Evolutionary conservation across 2,329 filamentous ascomycete genomes (phyloP).

Genomic region (Diaporthe ampelina): DNA sequence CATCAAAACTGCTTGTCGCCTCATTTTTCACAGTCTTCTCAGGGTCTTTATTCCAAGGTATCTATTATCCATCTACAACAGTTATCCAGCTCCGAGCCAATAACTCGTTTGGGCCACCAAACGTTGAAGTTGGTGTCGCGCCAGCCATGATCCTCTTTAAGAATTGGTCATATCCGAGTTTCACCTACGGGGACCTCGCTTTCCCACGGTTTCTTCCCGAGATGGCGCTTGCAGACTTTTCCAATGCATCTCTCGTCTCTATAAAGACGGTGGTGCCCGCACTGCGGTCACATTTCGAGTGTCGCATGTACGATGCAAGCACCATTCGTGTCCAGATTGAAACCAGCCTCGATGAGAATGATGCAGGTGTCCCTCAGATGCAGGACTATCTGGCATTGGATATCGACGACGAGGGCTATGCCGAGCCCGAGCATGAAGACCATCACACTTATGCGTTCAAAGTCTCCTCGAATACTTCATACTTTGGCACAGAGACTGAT

Average conservation of each 20-base stretch:
- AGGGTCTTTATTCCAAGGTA: conserved; percentile 51
- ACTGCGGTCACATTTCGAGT: not conserved
- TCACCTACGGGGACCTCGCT: conserved; percentile 52
- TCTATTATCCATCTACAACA: conserved; percentile 46
- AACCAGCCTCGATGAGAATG: too few species aligned
- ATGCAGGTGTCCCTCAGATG: too few species aligned
- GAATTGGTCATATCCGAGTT: conserved; percentile 53
- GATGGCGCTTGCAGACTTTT: not conserved
- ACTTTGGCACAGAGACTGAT: conserved; percentile 45
- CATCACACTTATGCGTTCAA: not conserved
- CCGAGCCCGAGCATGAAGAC: not conserved
- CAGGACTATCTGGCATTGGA: too few species aligned
- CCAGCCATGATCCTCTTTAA: conserved; percentile 52
- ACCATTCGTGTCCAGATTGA: not conserved
- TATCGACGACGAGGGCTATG: too few species aligned
- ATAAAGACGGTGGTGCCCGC: conserved; percentile 20
- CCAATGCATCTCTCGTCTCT: conserved; percentile 42
- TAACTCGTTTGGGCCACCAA: conserved; percentile 30
- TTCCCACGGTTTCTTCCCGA: conserved; percentile 13
- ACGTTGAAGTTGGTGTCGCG: conserved; percentile 10
- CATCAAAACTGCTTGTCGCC: conserved; percentile 47
- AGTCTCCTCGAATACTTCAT: conserved; percentile 31
- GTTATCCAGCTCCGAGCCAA: conserved; percentile 47
- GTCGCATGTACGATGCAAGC: not conserved
- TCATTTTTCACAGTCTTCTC: conserved; percentile 51